Evolutionary conservation across 805 yeast genomes (phyloP).

Genomic region (Myxozyma sirexii): DNA sequence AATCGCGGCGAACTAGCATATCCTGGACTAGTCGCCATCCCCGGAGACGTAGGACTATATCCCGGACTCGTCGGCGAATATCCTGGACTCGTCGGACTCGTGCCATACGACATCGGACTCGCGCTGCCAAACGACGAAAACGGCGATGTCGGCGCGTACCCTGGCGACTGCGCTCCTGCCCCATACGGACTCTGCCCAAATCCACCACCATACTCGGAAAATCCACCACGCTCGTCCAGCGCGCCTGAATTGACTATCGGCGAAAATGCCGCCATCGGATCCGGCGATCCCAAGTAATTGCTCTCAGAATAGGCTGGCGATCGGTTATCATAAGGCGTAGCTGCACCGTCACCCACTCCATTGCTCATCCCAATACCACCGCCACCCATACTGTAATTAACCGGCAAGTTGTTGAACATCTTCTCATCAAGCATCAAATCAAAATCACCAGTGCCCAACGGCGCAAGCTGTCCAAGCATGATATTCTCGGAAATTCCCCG

Average conservation of each 20-base stretch:
- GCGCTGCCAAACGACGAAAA: conserved; percentile 66
- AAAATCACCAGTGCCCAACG: conserved; percentile 97
- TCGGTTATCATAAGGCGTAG: conserved; percentile 82
- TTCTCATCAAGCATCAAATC: conserved; percentile 94
- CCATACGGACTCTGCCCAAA: conserved; percentile 59
- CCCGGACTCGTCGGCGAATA: conserved; percentile 75
- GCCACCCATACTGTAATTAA: conserved; percentile 43
- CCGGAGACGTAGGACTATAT: conserved; percentile 73
- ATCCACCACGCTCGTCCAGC: conserved; percentile 78
- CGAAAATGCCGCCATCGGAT: conserved; percentile 75
- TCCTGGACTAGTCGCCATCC: conserved; percentile 71
- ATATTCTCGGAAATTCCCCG: conserved; percentile 98
- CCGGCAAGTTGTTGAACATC: conserved; percentile 51
- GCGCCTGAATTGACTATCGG: conserved; percentile 89
- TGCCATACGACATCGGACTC: conserved; percentile 49
- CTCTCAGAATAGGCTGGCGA: conserved; percentile 62
- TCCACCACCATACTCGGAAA: conserved; percentile 84
- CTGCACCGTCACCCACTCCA: conserved; percentile 64
- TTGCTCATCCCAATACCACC: conserved; percentile 12
- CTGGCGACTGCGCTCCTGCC: conserved; percentile 58
- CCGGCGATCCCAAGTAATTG: conserved; percentile 64
- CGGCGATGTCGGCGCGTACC: conserved; percentile 76
- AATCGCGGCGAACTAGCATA: conserved; percentile 54
- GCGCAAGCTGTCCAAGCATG: conserved; percentile 97
- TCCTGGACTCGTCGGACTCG: conserved; percentile 68